Base-by-base conservation (phyloP, 2,329 filamentous ascomycete genomes). In the Shiraia bambusicola region DNA sequence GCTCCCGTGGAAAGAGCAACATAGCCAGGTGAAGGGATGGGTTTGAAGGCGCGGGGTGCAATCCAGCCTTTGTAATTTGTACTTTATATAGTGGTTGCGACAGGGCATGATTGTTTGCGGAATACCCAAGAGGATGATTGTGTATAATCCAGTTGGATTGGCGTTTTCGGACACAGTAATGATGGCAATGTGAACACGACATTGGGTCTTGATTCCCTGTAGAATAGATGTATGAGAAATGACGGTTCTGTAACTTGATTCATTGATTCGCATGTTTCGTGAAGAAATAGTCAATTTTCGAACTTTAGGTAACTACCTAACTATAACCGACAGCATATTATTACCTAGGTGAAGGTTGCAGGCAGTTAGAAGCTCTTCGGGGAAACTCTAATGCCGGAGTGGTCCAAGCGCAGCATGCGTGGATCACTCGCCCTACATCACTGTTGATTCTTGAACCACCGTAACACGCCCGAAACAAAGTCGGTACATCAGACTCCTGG, bases 1-100 rank as follows among this genome's bases (percentile, higher is more conserved):
- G 56, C 52, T 49, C 54, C 52, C 48, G 42, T 47, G 27, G 47
- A 41, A 24, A 30, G n/a, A 24, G 34, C 44, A 56, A 56, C 10
- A 53, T 28, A 43, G 54, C 54, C 52, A 50, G 54, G 11, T 50
- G 37, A 31, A 42, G 34, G n/a, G n/a, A 3, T 11, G 37, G 28
- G 17, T 16, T 17, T n/a, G n/a, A 17, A 30, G 35, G 15, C 17
- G 29, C 9, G 17, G 17, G 28, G 31, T 28, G 32, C 26, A 43
- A 35, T 41, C 33, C 35, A 13, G 15, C 27, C 25, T 37, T 27
- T 19, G 29, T 30, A 17, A 32, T 16, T 37, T 28, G 17, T 16
- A 27, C 16, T 11, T 16, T 32, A 27, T 16, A 7, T 22, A 28
- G 25, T 9, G 14, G 10, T 17, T 16, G 2, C 5, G 12, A 2